Evolutionary conservation across 2,329 filamentous ascomycete genomes (phyloP).

Genomic region (Phialemonium atrogriseum): DNA sequence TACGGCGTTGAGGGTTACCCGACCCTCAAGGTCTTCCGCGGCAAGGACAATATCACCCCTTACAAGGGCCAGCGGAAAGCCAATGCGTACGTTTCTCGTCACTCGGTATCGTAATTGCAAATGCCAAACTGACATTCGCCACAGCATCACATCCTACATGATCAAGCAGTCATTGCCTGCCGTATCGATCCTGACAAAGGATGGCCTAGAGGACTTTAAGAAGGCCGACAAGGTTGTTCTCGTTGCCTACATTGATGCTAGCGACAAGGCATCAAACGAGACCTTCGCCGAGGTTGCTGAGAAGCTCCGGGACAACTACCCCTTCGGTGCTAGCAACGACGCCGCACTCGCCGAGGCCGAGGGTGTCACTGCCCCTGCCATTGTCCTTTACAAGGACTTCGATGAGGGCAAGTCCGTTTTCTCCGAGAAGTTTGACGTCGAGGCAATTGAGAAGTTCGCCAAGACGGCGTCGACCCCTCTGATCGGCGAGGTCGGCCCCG

Average conservation of each 20-base stretch:
- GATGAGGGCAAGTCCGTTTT: conserved; percentile 91
- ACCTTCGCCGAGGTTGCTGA: conserved; percentile 70
- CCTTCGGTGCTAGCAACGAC: conserved; percentile 85
- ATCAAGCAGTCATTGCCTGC: conserved; percentile 94
- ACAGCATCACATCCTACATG: conserved; percentile 76
- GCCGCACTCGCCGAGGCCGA: conserved; percentile 79
- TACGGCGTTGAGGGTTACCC: conserved; percentile 96
- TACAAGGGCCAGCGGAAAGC: conserved; percentile 90
- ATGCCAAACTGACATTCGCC: conserved; percentile 3
- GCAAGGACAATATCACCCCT: conserved; percentile 67
- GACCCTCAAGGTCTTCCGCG: conserved; percentile 98
- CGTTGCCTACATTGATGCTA: conserved; percentile 74
- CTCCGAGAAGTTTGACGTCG: conserved; percentile 71
- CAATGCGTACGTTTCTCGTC: conserved; percentile 45
- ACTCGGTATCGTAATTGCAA: not conserved
- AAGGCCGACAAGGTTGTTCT: conserved; percentile 93
- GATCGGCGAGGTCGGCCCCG: conserved; percentile 91
- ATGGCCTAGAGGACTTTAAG: conserved; percentile 92
- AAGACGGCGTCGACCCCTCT: conserved; percentile 81
- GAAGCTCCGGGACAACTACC: conserved; percentile 77
- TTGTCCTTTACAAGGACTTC: conserved; percentile 96
- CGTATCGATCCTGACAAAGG: conserved; percentile 73
- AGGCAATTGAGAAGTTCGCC: conserved; percentile 73
- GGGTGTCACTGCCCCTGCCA: conserved; percentile 75
- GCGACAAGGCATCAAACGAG: conserved; percentile 80